phyloP scores from a whole-genome alignment of 2,329 filamentous ascomycete genomes.

The Chaetomium olivaceum region DNA sequence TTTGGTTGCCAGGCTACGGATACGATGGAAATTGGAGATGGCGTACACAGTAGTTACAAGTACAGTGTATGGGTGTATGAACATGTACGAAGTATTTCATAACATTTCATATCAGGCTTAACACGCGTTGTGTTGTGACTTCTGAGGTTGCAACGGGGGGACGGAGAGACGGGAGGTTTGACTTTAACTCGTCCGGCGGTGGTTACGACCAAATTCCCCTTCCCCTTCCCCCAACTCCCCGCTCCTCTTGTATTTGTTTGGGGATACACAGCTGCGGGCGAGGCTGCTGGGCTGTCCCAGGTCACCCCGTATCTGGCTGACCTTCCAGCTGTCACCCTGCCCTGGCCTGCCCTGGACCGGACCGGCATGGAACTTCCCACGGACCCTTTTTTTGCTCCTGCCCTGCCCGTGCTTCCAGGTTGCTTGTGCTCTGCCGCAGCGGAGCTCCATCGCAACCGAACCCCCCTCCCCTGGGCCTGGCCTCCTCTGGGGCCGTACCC shows the following conservation, averaged over 20 bases:
- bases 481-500: constrained; percentile 28
- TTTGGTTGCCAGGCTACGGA: neutral
- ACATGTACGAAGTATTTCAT: too few relatives aligned
- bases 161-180: neutral
- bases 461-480: constrained; percentile 25
- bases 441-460: constrained; percentile 21
- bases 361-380: constrained; percentile 16
- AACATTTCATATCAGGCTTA: neutral
- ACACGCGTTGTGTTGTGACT: neutral
- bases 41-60: too few relatives aligned
- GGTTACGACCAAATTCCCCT: neutral
- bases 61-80: too few relatives aligned
- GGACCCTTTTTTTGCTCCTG: constrained; percentile 16
- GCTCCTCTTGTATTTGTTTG: constrained; percentile 6
- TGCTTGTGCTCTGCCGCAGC: constrained; percentile 19
- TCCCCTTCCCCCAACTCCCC: neutral
- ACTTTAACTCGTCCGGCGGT: neutral
- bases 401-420: too few relatives aligned
- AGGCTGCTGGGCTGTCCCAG: neutral
- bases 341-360: constrained; percentile 2
- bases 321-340: too few relatives aligned
- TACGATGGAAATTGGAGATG: neutral
- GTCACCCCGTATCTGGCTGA: constrained; percentile 9
- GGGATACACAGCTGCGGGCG: neutral
- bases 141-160: neutral